Percentiles rank a stretch among this genome's conserved stretches.
phyloP scores from a whole-genome alignment of 352 stramenopile species.

The Globisporangium takayamanum region DNA sequence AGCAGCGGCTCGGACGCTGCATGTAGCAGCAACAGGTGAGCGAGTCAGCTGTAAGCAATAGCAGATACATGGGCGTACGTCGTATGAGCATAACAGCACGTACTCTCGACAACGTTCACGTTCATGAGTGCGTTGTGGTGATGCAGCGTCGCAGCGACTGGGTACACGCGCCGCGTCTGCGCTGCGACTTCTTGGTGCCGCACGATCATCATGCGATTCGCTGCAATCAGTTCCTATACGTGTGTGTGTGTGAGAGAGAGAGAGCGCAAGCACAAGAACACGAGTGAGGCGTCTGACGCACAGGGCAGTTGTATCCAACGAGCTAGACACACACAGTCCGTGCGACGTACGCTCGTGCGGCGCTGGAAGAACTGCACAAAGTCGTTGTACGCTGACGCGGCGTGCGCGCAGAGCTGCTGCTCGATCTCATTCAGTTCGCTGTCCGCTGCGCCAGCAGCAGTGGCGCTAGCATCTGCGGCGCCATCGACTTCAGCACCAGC shows the following conservation, averaged over 20 bases:
- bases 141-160: slow-evolving; percentile 14
- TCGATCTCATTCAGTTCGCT: slow-evolving; percentile 48
- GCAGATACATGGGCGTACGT: not conserved
- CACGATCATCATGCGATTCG: slow-evolving; percentile 45
- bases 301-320: not conserved
- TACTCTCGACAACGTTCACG: slow-evolving; percentile 40
- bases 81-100: slow-evolving; percentile 5
- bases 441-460: not conserved
- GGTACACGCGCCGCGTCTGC: slow-evolving; percentile 22
- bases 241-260: not conserved
- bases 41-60: not conserved
- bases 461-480: not conserved
- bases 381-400: slow-evolving; percentile 57
- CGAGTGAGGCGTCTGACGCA: not conserved
- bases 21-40: not conserved
- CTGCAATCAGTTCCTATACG: slow-evolving; percentile 43
- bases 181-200: slow-evolving; percentile 24
- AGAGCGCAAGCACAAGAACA: not conserved
- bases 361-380: slow-evolving; percentile 59
- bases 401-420: slow-evolving; percentile 65
- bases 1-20: slow-evolving; percentile 40
- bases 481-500: not conserved
- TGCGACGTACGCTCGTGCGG: slow-evolving; percentile 35
- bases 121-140: slow-evolving; percentile 39
- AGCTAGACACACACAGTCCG: not conserved